Base-by-base conservation (phyloP, 768 basidiomycete species). In the Suillus subaureus region DNA sequence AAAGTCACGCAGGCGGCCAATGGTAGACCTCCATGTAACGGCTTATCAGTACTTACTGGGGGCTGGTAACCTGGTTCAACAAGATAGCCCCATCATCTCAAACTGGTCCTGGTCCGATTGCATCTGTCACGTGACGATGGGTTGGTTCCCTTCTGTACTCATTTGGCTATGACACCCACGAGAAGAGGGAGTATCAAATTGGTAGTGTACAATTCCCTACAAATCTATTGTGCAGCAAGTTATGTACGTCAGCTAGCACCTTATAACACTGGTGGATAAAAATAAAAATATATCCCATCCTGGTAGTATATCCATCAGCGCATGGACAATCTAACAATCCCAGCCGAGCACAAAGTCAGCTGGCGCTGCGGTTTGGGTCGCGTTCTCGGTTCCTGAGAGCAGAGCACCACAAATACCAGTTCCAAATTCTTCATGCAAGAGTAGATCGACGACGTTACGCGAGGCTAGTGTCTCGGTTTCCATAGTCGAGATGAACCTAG, bases 401-500 rank as follows among this genome's bases (percentile, higher is more conserved):
- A 73, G 68, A 28, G 81, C 75, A 40, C 86, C 86, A 73, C 93
- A 96, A 43, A 95, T 83, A n/a, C 89, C 83, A 0, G 86, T 80
- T 42, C 83, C 79, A 75, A 91, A 95, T 70, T 89, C 84, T 39
- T 94, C 91, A 40, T 85, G 83, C 26, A 96, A 79, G 23, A 95
- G 81, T 31, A 93, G 79, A 70, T 94, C 93, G 56, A 94, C 92
- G 45, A 91, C 83, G 74, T 96, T 96, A 39, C 94, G 87, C 1
- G 92, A 87, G 0, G 93, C 84, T 39, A 97, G 75, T 0, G 93
- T 94, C 77, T 96, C 89, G 0, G 95, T 96, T 77, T 98, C 96
- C 96, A 98, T 97, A 7, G 94, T 94, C 16, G 89, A 92, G 55
- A 96, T 91, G 70, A 94, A 86, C 39, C 92, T 92, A 66, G 3